Conservation (phyloP, 2,329 filamentous ascomycete genomes). For the Calonectria henricotiae region DNA sequence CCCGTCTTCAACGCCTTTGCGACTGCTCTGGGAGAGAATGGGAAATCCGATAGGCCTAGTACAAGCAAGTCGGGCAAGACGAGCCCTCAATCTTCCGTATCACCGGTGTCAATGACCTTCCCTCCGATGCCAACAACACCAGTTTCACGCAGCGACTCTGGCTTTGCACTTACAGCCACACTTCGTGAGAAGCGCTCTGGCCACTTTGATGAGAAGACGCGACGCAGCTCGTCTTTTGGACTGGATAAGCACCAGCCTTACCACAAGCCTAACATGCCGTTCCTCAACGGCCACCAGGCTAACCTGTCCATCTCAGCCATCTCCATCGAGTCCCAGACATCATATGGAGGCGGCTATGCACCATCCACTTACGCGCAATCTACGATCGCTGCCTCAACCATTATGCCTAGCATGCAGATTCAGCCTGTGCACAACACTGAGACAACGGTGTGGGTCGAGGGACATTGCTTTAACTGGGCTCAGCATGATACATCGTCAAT, state of each 20-base stretch:
- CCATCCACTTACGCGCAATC: constrained; percentile 89
- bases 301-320: constrained; percentile 74
- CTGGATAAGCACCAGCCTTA: constrained; percentile 80
- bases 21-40: constrained; percentile 79
- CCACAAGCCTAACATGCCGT: constrained; percentile 81
- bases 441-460: constrained; percentile 87
- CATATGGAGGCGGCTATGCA: constrained; percentile 79
- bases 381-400: constrained; percentile 87
- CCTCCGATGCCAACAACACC: constrained; percentile 83
- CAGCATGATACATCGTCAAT: constrained; percentile 72
- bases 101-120: constrained; percentile 85
- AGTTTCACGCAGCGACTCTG: constrained; percentile 92
- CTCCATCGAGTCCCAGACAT: constrained; percentile 78
- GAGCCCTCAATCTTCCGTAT: constrained; percentile 77
- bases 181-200: constrained; percentile 95
- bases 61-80: constrained; percentile 79
- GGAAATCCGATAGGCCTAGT: constrained; percentile 81
- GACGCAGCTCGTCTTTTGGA: constrained; percentile 94
- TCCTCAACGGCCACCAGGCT: constrained; percentile 77
- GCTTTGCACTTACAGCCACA: constrained; percentile 87
- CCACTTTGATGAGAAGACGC: constrained; percentile 84
- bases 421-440: constrained; percentile 86
- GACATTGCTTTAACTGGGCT: constrained; percentile 83
- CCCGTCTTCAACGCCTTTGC: constrained; percentile 94
- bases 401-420: constrained; percentile 88